Percentiles rank a stretch among this genome's conserved stretches.
Evolutionary conservation across 2,329 filamentous ascomycete species (phyloP).

Genomic region (Fusarium sulawesiense): DNA sequence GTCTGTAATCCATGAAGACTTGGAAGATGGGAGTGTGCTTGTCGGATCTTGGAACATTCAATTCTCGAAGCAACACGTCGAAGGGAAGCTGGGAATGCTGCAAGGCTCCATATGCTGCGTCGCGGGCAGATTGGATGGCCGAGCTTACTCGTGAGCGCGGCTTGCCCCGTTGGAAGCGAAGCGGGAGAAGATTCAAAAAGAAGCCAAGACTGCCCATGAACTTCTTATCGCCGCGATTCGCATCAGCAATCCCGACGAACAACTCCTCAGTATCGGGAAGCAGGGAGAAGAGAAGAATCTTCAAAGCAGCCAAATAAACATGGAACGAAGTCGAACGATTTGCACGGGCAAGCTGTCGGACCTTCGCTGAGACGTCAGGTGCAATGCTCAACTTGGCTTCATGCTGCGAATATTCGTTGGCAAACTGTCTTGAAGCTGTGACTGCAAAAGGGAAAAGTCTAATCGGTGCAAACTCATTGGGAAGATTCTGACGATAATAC

Average conservation of each 20-base stretch:
- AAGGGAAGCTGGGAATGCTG: background rate
- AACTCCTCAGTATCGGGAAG: background rate
- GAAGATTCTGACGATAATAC: background rate
- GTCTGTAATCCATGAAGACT: conserved; percentile 1
- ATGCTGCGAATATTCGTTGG: background rate
- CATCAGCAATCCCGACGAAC: background rate
- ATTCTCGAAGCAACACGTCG: background rate
- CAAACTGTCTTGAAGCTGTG: background rate
- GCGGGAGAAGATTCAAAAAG: background rate
- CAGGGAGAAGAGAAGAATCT: background rate
- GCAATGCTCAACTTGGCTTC: background rate
- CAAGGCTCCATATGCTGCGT: background rate
- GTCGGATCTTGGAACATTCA: background rate
- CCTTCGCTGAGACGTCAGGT: background rate
- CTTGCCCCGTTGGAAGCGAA: background rate
- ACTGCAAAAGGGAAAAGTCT: background rate
- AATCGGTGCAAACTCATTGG: background rate
- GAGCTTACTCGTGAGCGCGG: background rate
- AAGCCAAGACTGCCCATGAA: background rate
- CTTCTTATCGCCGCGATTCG: background rate
- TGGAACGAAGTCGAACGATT: background rate
- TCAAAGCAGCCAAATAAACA: background rate
- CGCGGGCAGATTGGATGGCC: background rate
- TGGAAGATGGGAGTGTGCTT: background rate
- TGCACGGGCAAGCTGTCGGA: background rate